phyloP scores from a whole-genome alignment of 2,329 filamentous ascomycete genomes.

The Exophiala xenobiotica region DNA sequence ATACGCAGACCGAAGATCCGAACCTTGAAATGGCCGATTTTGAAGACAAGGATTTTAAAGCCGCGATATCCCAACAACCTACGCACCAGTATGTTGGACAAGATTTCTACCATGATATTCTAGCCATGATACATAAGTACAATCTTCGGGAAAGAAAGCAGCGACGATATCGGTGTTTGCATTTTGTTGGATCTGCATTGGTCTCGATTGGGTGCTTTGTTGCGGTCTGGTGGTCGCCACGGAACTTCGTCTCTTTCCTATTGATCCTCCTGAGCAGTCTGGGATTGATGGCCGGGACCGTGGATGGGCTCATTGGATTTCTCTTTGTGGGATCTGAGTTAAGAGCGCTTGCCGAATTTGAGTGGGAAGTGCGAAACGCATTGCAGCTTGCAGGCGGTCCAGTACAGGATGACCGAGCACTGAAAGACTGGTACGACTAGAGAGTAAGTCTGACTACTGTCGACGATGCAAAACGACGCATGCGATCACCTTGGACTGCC shows the following conservation, averaged over 20 bases:
- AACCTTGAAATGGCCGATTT: slow-evolving; percentile 19
- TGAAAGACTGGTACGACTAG: slow-evolving; percentile 31
- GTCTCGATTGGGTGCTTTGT: slow-evolving; percentile 73
- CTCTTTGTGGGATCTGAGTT: slow-evolving; percentile 85
- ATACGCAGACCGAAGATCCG: slow-evolving; percentile 7
- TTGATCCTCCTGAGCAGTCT: slow-evolving; percentile 78
- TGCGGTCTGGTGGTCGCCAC: slow-evolving; percentile 81
- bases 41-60: slow-evolving; percentile 23
- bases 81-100: slow-evolving; percentile 42
- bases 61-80: slow-evolving; percentile 24
- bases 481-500: neutral
- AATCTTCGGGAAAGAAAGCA: slow-evolving; percentile 69
- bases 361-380: slow-evolving; percentile 75
- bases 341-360: slow-evolving; percentile 80
- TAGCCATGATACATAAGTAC: slow-evolving; percentile 69
- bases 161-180: slow-evolving; percentile 66
- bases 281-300: slow-evolving; percentile 69
- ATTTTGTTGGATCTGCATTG: slow-evolving; percentile 69
- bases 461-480: neutral
- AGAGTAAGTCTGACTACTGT: neutral
- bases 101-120: slow-evolving; percentile 68
- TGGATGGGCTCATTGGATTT: slow-evolving; percentile 83
- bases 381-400: slow-evolving; percentile 28
- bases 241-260: slow-evolving; percentile 74
- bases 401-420: slow-evolving; percentile 19